Conservation (phyloP, 2,329 filamentous ascomycete species). For the Lasiodiplodia hormozganensis region DNA sequence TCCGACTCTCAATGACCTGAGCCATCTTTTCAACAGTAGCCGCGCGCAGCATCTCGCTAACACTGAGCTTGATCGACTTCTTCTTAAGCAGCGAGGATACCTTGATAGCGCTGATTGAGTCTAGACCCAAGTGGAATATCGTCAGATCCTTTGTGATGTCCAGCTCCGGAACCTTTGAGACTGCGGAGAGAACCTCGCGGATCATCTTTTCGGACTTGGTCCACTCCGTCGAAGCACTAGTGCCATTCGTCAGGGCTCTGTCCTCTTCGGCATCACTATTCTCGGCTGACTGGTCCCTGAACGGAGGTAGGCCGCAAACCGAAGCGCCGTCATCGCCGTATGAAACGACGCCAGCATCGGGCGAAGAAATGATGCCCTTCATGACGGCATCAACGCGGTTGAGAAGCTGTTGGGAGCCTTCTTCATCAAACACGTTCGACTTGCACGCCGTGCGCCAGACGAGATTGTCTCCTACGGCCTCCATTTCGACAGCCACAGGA, state of each 20-base stretch:
- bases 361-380: conserved; percentile 58
- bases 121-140: conserved; percentile 84
- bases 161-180: conserved; percentile 66
- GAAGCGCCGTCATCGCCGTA: conserved; percentile 63
- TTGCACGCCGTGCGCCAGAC: conserved; percentile 78
- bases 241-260: background rate
- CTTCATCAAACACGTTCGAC: conserved; percentile 57
- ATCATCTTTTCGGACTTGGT: conserved; percentile 49
- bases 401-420: conserved; percentile 61
- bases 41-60: conserved; percentile 74
- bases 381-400: conserved; percentile 67
- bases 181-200: conserved; percentile 55
- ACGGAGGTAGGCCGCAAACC: conserved; percentile 67
- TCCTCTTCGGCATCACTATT: background rate
- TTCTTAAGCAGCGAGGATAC: conserved; percentile 74
- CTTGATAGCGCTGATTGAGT: conserved; percentile 92
- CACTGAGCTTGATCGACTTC: conserved; percentile 66
- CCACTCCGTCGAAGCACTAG: conserved; percentile 35
- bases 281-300: conserved; percentile 41
- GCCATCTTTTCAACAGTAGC: conserved; percentile 72
- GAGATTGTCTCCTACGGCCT: conserved; percentile 63
- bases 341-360: conserved; percentile 60
- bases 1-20: conserved; percentile 37
- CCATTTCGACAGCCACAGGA: conserved; percentile 82
- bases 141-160: conserved; percentile 68